A percentile compares a stretch with the other conserved stretches of the same genome.
Conservation (phyloP, 1,139 yeast species). For the Pneumocystis canis region DNA sequence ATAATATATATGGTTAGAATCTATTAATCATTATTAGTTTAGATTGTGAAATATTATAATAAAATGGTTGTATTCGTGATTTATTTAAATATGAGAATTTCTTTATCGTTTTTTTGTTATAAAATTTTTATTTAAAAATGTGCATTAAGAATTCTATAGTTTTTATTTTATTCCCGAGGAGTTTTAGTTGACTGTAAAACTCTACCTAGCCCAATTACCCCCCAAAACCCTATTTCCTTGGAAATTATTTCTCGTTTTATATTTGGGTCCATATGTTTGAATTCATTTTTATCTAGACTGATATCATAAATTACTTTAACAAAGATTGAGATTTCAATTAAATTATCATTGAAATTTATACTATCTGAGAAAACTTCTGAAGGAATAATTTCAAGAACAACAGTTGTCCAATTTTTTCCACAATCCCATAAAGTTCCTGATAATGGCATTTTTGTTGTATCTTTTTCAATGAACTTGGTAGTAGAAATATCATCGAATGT, state of each 20-base stretch:
- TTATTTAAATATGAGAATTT: background rate
- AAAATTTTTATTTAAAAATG: background rate
- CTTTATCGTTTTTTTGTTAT: background rate
- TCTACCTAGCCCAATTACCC: conserved; percentile 1
- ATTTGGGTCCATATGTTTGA: background rate
- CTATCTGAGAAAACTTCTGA: background rate
- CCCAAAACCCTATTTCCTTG: conserved; percentile 1
- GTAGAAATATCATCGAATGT: background rate
- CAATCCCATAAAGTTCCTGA: conserved; percentile 10
- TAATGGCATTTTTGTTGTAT: conserved; percentile 1
- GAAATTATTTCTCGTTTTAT: background rate
- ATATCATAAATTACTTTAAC: background rate
- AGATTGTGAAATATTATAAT: background rate
- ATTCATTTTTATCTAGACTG: background rate
- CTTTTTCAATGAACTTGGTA: background rate
- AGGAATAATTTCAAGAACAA: conserved; percentile 12
- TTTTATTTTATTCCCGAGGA: background rate
- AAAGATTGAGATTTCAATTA: conserved; percentile 1
- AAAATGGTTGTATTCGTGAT: background rate
- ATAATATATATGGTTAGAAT: no score
- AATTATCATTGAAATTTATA: background rate
- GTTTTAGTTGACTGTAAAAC: background rate
- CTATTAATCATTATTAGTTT: background rate
- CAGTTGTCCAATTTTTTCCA: conserved; percentile 14
- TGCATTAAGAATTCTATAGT: background rate